Evolutionary conservation across 805 yeast species (phyloP), one percentile per base, ranked within the genome.

Genomic region (Teunomyces aglyptinius): DNA sequence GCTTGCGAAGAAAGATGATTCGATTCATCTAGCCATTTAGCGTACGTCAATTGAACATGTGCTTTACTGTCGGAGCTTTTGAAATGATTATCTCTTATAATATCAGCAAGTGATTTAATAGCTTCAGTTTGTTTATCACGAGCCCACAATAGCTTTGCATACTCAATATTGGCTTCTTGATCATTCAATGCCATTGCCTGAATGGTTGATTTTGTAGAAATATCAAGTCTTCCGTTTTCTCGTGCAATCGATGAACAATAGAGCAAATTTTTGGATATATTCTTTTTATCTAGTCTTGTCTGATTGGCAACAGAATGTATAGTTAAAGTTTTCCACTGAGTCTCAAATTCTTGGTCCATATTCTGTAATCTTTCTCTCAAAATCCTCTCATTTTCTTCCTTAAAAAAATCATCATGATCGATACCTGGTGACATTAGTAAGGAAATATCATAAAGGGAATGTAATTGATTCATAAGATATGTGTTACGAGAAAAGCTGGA

Each of bases 91-190:
- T 59, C 60, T 4, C 55, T 49, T 1, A 67, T 55, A 10, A 80
- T 63, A 12, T 75, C 73, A 6, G 76, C 75, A 31, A 88, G 68
- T 6, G 81, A 71, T 43, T 85, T 82, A 38, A 92, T 74, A 0
- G 98, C 98, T 54, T 89, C 85, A 19, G 90, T 78, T 49, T 81
- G 88, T 51, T 89, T 95, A 1, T 96, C 96, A 59, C 87, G 89
- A 3, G 82, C 85, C 97, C 98, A 92, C 33, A 89, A 64, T 6
- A 94, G 73, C 47, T 86, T 83, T 0, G 97, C 85, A 62, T 86
- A 85, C 60, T 90, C 96, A 33, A 86, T 65, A 48, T 83, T 85
- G 5, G 86, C 83, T 8, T 70, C 71, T 12, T 67, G 59, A 27
- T 70, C 67, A 15, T 65, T 56, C 7, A 67, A 50, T 2, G 70